A percentile compares a stretch with the other conserved stretches of the same genome.
phyloP scores from a whole-genome alignment of 164 flowering plant species.

The Aristolochia contorta region DNA sequence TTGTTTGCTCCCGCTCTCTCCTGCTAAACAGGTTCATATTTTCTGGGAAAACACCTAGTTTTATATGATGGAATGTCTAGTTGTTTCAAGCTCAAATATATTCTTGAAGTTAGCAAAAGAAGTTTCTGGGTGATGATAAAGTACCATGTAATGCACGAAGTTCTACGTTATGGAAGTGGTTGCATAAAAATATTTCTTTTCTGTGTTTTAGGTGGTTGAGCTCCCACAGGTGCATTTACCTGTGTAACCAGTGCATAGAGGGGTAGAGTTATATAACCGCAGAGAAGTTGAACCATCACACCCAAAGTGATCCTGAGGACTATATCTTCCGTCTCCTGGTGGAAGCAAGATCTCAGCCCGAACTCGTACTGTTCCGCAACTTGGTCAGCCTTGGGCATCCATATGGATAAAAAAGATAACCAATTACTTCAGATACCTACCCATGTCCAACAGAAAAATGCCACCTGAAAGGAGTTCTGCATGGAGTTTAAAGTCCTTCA shows the following conservation, averaged over 20 bases:
- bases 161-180: too few species aligned
- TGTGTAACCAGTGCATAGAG: constrained; percentile 63
- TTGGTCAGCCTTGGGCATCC: constrained; percentile 3
- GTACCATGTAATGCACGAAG: too few species aligned
- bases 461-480: constrained; percentile 73
- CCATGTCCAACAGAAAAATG: constrained; percentile 64
- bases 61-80: too few species aligned
- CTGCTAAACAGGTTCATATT: too few species aligned
- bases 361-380: constrained; percentile 39
- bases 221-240: constrained; percentile 20
- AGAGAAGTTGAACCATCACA: constrained; percentile 44
- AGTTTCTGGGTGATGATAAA: too few species aligned
- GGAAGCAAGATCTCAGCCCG: constrained; percentile 54
- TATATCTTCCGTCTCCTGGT: constrained; percentile 35
- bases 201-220: too few species aligned
- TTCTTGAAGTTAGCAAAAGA: too few species aligned
- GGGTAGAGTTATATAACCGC: constrained; percentile 67
- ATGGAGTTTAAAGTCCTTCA: constrained; percentile 5
- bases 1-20: too few species aligned
- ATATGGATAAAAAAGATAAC: constrained; percentile 1
- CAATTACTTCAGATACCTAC: constrained; percentile 22
- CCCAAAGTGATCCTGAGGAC: constrained; percentile 39
- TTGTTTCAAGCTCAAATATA: too few species aligned
- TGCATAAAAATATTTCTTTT: too few species aligned
- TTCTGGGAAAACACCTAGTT: too few species aligned